phyloP scores from a whole-genome alignment of 2,329 filamentous ascomycete species.

The Lasiodiplodia sp. region DNA sequence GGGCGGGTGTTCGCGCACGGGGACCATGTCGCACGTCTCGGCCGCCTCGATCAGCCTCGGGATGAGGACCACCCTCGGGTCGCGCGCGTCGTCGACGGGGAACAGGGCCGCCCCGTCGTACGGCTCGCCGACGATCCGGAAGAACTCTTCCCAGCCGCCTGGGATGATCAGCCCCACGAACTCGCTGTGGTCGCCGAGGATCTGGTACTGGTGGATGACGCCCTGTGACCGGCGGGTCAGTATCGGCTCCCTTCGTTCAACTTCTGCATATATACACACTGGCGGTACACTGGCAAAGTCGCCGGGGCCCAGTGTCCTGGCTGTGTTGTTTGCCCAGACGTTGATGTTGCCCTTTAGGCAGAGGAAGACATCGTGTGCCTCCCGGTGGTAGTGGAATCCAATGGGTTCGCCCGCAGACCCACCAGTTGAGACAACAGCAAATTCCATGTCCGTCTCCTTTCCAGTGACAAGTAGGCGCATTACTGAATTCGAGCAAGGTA shows the following conservation, averaged over 20 bases:
- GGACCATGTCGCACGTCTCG: constrained; percentile 62
- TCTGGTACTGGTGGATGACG: constrained; percentile 63
- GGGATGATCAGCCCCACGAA: constrained; percentile 62
- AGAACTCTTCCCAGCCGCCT: constrained; percentile 68
- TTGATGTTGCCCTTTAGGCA: constrained; percentile 63
- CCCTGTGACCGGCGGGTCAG: constrained; percentile 42
- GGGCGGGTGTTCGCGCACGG: background rate
- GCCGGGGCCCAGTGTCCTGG: constrained; percentile 58
- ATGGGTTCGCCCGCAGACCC: constrained; percentile 55
- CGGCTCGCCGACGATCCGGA: constrained; percentile 63
- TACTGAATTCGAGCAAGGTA: constrained; percentile 60
- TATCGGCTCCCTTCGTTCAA: background rate
- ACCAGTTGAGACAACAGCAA: constrained; percentile 60
- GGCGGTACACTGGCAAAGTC: constrained; percentile 66
- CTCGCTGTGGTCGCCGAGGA: constrained; percentile 62
- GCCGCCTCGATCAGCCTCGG: constrained; percentile 64
- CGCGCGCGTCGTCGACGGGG: constrained; percentile 60
- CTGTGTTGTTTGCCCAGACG: constrained; percentile 64
- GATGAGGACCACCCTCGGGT: constrained; percentile 58
- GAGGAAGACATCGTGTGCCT: constrained; percentile 66
- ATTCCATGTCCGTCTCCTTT: constrained; percentile 59
- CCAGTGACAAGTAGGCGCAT: constrained; percentile 61
- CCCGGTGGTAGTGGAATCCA: constrained; percentile 64
- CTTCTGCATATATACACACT: constrained; percentile 43
- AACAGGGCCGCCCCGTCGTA: constrained; percentile 58